Base-by-base conservation (phyloP, 805 yeast species). In the Lachancea lanzarotensis region DNA sequence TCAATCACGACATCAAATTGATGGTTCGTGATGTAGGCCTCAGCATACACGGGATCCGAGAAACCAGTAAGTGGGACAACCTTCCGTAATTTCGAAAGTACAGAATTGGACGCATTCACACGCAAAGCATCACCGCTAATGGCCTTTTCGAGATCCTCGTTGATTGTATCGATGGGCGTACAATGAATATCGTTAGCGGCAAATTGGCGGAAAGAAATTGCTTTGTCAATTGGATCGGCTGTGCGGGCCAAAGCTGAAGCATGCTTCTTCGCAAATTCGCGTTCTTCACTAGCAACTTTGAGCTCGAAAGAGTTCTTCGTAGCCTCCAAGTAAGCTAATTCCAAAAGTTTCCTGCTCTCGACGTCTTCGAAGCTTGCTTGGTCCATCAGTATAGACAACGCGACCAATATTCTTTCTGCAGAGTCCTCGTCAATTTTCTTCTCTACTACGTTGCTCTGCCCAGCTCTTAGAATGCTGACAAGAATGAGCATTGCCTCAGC, bases 11-110 rank as follows among this genome's bases (percentile, higher is more conserved):
- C 95, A 65, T 95, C 98, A 63, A 84, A 93, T 68, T 95, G 98
- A 59, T 90, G 95, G n/a, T 88, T 93, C 53, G 86, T 86, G 53
- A 93, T 87, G 59, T 84, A 87, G 0, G 97, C 98, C 69, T 93
- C 99, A 6, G 96, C 98, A 63, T 93, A 93, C 29, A 93, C 95
- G 17, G 98, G 95, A 65, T 93, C 99, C 0, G 96, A 85, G 67
- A 89, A 93, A 15, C 99, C 99, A n/a, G 98, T 91, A 54, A 93
- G 76, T 63, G 87, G 98, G 40, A 88, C 81, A 57, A 95, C 85
- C 65, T 87, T 89, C 65, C 80, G 84, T 59, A 93, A 75, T 67
- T 87, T 84, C 1, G 96, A 88, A 5, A 85, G 72, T 50, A 81
- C 69, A 39, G 79, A 78, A 56, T 76, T 84, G 50, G 71, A 72